Evolutionary conservation across 1,139 yeast genomes (phyloP), one percentile per base, ranked within the genome.

Genomic region (Taiozyma onychis): DNA sequence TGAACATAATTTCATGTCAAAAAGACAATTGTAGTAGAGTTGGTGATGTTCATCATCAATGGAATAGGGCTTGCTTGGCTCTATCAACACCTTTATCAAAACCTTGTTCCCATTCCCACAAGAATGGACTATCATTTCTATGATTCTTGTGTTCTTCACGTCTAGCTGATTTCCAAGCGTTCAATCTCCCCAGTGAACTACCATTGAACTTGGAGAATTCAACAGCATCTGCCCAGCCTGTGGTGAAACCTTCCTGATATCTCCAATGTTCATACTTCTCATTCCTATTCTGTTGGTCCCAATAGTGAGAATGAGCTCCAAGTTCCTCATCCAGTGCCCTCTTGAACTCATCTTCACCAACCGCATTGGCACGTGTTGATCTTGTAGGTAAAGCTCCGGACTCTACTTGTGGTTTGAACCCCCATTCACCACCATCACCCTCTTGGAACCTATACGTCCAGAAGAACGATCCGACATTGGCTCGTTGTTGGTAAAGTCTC

Each of bases 361-460:
- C 80, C 13, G 62, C 44, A 18, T 54, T 49, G 24, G 56, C 55
- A 22, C 26, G 45, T 6, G 45, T 53, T 44, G 45, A 51, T 50
- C 73, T 58, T 6, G 62, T 47, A 9, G 78, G 76, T 26, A 89
- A 70, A 10, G 84, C 81, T 0, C 91, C 91, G 51, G 72, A 71
- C 30, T 85, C 81, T 28, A 78, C 70, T 93, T 88, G 88, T 44
- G 90, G 88, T 44, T 78, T 76, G 66, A 88, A 84, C 50, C 93
- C 97, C 98, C 98, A 91, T 69, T 89, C 97, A 11, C 97, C 98
- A 41, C 97, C 97, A 61, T 85, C 85, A 2, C 97, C 97, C 50
- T 82, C 76, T 64, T 85, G 81, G 64, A 91, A 91, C 67, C 88
- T 89, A 66, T 72, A 87, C 1, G 97, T 88, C 98, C 98, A 93